Conservation (phyloP, 2,329 filamentous ascomycete genomes). For the Aspergillus uvarum region DNA sequence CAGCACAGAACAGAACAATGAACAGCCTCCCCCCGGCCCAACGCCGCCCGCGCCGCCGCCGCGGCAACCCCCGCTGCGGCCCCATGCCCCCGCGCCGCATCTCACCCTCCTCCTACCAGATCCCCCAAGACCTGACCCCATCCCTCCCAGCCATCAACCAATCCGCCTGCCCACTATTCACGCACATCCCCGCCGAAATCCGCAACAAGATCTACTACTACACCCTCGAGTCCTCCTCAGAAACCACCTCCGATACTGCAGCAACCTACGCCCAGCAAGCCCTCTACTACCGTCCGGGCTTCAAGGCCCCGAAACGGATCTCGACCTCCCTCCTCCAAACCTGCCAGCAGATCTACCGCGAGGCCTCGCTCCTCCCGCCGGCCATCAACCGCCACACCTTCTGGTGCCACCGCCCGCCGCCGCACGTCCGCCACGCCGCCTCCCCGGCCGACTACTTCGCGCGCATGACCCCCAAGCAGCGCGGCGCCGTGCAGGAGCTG, state of each 20-base stretch:
- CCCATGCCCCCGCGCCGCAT: not conserved
- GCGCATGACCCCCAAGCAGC: not conserved
- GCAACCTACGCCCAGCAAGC: slow-evolving; percentile 31
- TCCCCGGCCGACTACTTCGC: not conserved
- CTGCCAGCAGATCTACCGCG: slow-evolving; percentile 45
- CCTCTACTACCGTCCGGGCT: slow-evolving; percentile 45
- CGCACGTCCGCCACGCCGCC: slow-evolving; percentile 30
- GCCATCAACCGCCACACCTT: slow-evolving; percentile 41
- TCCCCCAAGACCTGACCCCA: not conserved
- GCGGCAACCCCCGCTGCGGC: not conserved
- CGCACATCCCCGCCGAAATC: slow-evolving; percentile 51
- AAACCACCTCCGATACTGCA: slow-evolving; percentile 28
- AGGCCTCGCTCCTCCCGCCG: slow-evolving; percentile 48
- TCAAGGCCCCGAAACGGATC: slow-evolving; percentile 39
- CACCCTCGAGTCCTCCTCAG: slow-evolving; percentile 32
- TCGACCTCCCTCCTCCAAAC: slow-evolving; percentile 44
- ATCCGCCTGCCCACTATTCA: slow-evolving; percentile 33
- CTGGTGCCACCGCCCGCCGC: slow-evolving; percentile 33
- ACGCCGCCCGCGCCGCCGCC: not conserved
- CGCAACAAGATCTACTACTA: slow-evolving; percentile 50
- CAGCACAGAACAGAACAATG: not conserved
- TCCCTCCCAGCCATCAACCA: not conserved
- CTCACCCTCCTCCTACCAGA: not conserved
- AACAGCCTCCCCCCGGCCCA: not conserved
- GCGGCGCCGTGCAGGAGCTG: not conserved